A percentile compares a stretch with the other conserved stretches of the same genome.
Evolutionary conservation across 106 monocot genomes (phyloP).

Genomic region (Phalaenopsis equestris): DNA sequence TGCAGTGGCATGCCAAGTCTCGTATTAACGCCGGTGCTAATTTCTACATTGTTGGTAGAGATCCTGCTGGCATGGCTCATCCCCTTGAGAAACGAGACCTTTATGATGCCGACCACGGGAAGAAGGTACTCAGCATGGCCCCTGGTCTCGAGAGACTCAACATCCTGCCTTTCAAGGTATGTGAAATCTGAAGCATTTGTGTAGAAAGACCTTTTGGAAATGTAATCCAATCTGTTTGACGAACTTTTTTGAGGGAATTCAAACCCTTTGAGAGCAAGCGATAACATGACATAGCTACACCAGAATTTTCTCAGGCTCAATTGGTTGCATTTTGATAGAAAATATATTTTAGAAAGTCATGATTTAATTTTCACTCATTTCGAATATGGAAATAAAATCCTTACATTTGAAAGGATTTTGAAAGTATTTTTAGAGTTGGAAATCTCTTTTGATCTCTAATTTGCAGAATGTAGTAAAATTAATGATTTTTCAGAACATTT

Average conservation of each 20-base stretch:
- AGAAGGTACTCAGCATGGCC: constrained; percentile 86
- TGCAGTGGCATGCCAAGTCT: constrained; percentile 96
- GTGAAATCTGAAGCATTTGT: background rate
- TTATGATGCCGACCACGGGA: constrained; percentile 94
- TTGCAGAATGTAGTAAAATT: no score
- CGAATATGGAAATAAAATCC: no score
- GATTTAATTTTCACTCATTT: no score
- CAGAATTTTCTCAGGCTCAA: no score
- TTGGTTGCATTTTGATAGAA: no score
- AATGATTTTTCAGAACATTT: no score
- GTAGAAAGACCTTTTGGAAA: background rate
- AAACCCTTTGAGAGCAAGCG: background rate
- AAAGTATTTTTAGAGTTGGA: no score
- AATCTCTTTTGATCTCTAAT: no score
- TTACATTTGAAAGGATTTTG: no score
- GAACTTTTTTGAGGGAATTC: background rate
- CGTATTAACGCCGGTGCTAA: constrained; percentile 93
- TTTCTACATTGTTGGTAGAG: constrained; percentile 95
- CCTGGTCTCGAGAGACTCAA: constrained; percentile 91
- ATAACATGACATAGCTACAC: no score
- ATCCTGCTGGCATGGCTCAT: constrained; percentile 93
- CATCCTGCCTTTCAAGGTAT: constrained; percentile 92
- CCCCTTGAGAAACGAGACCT: constrained; percentile 77
- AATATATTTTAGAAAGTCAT: no score
- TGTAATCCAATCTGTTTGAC: background rate